Base-by-base conservation (phyloP, 805 yeast species). In the Metschnikowia corniflorae region DNA sequence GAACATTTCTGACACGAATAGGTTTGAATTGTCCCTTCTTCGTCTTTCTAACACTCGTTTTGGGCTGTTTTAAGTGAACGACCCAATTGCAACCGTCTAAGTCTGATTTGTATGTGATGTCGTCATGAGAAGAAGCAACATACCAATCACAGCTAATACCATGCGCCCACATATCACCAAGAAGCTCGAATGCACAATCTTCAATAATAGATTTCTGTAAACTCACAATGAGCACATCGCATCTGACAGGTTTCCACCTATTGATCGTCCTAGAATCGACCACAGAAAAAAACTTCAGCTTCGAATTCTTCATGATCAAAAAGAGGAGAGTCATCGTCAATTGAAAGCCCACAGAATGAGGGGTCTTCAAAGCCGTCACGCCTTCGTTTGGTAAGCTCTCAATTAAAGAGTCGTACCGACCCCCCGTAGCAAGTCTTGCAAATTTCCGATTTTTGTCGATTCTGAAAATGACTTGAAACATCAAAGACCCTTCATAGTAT, bases 381-480 rank as follows among this genome's bases (percentile, higher is more conserved):
- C 54, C 65, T 22, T 53, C 59, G 33, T 85, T 78, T 0, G 91
- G 75, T 42, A 87, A 71, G 13, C 80, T 70, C 3, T 77, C 66
- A 10, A 88, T 75, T 46, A 93, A 68, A 15, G 70, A 66, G 51
- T 91, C 97, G 54, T 88, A 93, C 37, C 99, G 68, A 2, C 99
- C 99, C 29, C 99, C 99, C 0, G 93, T 91, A 12, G 93, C 93
- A 26, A 93, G 65, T 26, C 71, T 45, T 0, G 65, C 44, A 21
- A 82, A 68, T 5, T 66, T 65, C 50, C 55, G 56, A 44, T 53
- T 70, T 43, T 50, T 71, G 49, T 70, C 78, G 3, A 78, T 81
- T 37, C 86, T 83, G 45, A 78, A 75, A 1, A 87, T 75, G 0
- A 85, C 86, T 49, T 87, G 95, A 55, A 91, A 93, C 95, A 93